These are phyloP conservation scores for Trichoderma lentiforme DNA, from an alignment of 2,329 filamentous ascomycete genomes.

Conservation along the genomic window DNA sequence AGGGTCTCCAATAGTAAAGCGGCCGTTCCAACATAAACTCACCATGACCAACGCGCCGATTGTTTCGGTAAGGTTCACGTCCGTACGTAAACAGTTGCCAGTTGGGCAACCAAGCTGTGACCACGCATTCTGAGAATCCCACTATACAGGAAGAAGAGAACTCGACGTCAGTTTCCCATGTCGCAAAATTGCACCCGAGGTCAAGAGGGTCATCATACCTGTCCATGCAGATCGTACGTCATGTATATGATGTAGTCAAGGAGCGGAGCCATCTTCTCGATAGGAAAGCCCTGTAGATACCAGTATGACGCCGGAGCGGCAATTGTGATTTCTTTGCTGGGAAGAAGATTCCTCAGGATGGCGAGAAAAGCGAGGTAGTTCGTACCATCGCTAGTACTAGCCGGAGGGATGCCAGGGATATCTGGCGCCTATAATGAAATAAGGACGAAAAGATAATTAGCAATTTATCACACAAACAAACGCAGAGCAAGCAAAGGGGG, in stretches of 20 bases:
- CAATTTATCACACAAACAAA: too few relatives aligned
- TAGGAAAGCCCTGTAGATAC: conserved; percentile 38
- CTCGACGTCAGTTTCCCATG: not conserved
- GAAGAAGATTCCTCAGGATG: conserved; percentile 28
- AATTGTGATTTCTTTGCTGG: conserved; percentile 34
- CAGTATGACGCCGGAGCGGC: conserved; percentile 39
- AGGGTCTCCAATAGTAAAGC: too few relatives aligned
- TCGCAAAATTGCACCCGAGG: too few relatives aligned
- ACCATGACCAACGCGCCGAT: conserved; percentile 30
- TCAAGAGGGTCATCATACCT: not conserved
- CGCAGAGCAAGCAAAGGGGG: too few relatives aligned
- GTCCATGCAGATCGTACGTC: conserved; percentile 34
- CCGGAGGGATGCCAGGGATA: too few relatives aligned
- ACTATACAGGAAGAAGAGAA: not conserved
- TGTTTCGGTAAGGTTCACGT: conserved; percentile 39
- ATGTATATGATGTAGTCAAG: conserved; percentile 35
- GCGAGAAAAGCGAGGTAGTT: not conserved
- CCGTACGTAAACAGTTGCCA: conserved; percentile 34
- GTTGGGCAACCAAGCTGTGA: conserved; percentile 25
- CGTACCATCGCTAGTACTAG: too few relatives aligned
- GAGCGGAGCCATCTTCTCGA: conserved; percentile 28
- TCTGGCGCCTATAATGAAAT: too few relatives aligned
- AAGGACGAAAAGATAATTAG: too few relatives aligned
- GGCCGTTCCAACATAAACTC: conserved; percentile 20
- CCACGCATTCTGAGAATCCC: conserved; percentile 25